A percentile compares a stretch with the other conserved stretches of the same genome.
phyloP scores from a whole-genome alignment of 345 rosid species.

The Brassica carinata region DNA sequence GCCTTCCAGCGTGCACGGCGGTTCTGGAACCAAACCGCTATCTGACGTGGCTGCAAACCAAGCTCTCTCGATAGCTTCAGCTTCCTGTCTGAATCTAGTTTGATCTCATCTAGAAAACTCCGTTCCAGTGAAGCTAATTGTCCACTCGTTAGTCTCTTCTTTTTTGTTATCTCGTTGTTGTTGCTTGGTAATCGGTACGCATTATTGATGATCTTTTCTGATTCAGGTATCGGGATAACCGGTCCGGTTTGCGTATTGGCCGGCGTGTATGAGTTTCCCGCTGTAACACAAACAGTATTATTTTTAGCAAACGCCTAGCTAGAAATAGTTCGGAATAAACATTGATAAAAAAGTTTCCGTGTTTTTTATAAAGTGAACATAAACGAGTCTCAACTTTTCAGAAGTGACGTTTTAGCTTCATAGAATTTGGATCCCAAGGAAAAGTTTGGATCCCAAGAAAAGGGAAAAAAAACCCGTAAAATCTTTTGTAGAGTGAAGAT shows the following conservation, averaged over 20 bases:
- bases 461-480: background rate
- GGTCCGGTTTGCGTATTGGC: slow-evolving; percentile 42
- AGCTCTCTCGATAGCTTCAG: slow-evolving; percentile 80
- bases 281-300: background rate
- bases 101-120: slow-evolving; percentile 84
- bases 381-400: slow-evolving; percentile 25
- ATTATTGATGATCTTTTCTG: slow-evolving; percentile 29
- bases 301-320: too few relatives aligned
- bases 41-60: slow-evolving; percentile 88
- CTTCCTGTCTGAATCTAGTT: slow-evolving; percentile 84
- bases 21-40: slow-evolving; percentile 94
- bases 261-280: slow-evolving; percentile 41
- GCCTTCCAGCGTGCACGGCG: slow-evolving; percentile 88
- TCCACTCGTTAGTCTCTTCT: slow-evolving; percentile 72
- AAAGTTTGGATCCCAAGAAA: slow-evolving; percentile 24
- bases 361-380: background rate
- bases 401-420: slow-evolving; percentile 27
- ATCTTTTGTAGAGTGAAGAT: background rate
- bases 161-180: slow-evolving; percentile 54
- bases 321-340: too few relatives aligned
- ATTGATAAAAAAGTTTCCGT: background rate
- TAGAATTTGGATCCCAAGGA: slow-evolving; percentile 31
- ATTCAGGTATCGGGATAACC: slow-evolving; percentile 44
- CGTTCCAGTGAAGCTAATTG: slow-evolving; percentile 80
- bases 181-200: slow-evolving; percentile 30